Evolutionary conservation across 345 rosid genomes (phyloP), one percentile per base, ranked within the genome.

Genomic region (Litchi chinensis): DNA sequence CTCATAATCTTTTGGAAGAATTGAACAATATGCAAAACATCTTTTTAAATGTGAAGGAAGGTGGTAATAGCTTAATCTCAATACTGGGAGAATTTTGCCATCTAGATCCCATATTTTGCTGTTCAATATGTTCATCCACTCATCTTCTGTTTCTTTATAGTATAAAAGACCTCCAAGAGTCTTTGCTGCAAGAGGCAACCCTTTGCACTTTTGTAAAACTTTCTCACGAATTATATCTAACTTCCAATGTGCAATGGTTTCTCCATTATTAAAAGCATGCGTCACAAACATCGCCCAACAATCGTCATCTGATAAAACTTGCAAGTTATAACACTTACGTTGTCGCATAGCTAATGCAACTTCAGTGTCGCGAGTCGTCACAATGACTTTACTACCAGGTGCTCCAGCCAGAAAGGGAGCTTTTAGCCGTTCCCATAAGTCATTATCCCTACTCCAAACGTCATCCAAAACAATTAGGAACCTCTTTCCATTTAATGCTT

Each of bases 381-480:
- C 68, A 69, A 80, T 52, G 18, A 80, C 28, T 43, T 65, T 76
- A 44, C 83, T 80, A 4, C 73, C 79, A 0, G 0, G 19, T 11
- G 76, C 60, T 4, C 72, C 74, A 65, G 13, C 48, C 48, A 39
- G 64, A 12, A 76, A 62, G 13, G 72, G 28, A n/a, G 32, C 39
- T 19, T 10, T 39, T 44, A 80, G 6, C 13, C 39, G 46, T 13
- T 80, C 72, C 83, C 79, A 80, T 9, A 41, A 21, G 12, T 60
- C 59, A 26, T 21, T 65, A 22, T 56, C 72, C 9, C 70, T 66
- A n/a, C 16, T 76, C 80, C 83, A 76, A n/a, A 81, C 77, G 44
- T 76, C 83, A 65, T 81, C 83, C 32, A 81, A 28, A 21, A 76
- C 83, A 65, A 81, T 52, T 3, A 81, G 65, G 26, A 71, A 28